Base-by-base conservation (phyloP, 495 filamentous ascomycete species). In the Penicillium atrosanguineum region DNA sequence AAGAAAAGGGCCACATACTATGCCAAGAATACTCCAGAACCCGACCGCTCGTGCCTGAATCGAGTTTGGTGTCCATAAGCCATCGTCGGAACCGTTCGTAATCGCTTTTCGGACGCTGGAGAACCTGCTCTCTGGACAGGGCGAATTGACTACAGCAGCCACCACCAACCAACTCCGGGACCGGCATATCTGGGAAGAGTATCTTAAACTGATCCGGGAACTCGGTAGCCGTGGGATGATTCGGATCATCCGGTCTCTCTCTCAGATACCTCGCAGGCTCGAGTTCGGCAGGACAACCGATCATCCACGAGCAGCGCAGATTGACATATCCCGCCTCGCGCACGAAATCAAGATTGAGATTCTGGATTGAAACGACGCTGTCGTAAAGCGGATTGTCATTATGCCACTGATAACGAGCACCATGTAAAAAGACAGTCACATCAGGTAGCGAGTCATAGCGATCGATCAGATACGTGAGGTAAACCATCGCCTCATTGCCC, bases 21-120 rank as follows among this genome's bases (percentile, higher is more conserved):
- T 90, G 87, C 87, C 87, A 90, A 38, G 80, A 63, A 61, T 85
- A 89, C 67, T 90, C 87, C 65, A 88, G 69, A 19, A 90, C 72
- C 11, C 85, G 58, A 11, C 87, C 87, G 21, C 76, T 83, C 31
- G 78, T 59, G 14, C 65, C 65, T 47, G 86, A 78, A 11, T 70
- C 68, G 46, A 87, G 58, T 16, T 67, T 60, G 14, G 87, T 86
- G 7, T 80, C 60, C 3, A 86, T 40, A 36, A 90, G 53, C 86
- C 87, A 90, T 18, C 78, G 57, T 7, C 82, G 65, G 53, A 73
- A 81, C 1, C 67, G 65, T 19, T 74, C 38, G 58, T 88, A 89
- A 25, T 83, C 72, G 43, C 74, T 69, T 50, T 63, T 52, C 18
- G 76, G 55, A 34, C 79, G 68, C 28, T 63, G 56, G 0, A 46